Evolutionary conservation across 495 filamentous ascomycete species (phyloP), one percentile per base, ranked within the genome.

Genomic region (Penicillium cinerascens): DNA sequence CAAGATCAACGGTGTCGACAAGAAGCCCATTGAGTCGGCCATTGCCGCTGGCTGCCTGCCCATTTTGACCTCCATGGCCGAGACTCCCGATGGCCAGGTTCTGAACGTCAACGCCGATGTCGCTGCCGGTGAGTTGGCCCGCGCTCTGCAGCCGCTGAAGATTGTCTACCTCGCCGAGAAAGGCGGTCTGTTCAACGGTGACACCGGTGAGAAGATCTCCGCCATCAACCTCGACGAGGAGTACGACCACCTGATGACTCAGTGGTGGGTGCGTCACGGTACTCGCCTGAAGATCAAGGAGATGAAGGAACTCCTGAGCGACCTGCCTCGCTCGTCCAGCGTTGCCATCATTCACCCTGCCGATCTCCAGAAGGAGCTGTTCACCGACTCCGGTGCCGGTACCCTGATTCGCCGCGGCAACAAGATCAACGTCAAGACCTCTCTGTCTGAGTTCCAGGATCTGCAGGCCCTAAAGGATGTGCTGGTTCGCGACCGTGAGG

Each of bases 121-220:
- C 43, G 92, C 92, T 22, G 93, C 93, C 26, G 92, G 91, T 60
- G 95, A 97, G 70, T 74, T 98, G 44, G 93, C 93, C 36, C 84
- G 88, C 44, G 82, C 88, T 49, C 73, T 98, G 52, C 88, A 97
- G 73, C 93, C 93, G 26, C 75, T 97, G 60, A 98, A 98, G 84
- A 95, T 97, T 42, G 92, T 98, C 42, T 98, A 97, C 71, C 83
- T 98, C 17, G 95, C 91, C 25, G 93, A 98, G 77, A 97, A 97
- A 80, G 93, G 93, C 35, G 93, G 93, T 16, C 74, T 98, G 27
- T 96, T 95, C 73, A 91, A 97, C 65, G 92, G 89, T 49, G 89
- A 93, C 53, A 90, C 87, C 13, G 87, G 88, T 41, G 88, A 95
- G 77, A 96, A 96, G 78, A 97, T 98, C 60, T 96, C 92, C 8